These are phyloP conservation scores for Verticillium nubilum DNA, from an alignment of 2,329 filamentous ascomycete species.

Conservation along the genomic window DNA sequence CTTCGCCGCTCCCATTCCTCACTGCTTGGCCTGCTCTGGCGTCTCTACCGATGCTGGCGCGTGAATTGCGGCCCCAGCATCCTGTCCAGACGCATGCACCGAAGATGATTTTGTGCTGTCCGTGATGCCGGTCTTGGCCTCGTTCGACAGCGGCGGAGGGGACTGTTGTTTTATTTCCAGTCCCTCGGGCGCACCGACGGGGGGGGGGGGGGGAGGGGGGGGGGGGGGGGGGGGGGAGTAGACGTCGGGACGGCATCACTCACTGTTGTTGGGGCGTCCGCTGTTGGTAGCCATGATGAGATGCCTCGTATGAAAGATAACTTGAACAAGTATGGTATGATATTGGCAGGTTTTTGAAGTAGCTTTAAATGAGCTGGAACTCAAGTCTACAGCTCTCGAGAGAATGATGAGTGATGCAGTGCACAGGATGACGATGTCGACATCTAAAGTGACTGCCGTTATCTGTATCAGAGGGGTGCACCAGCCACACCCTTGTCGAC, in stretches of 20 bases:
- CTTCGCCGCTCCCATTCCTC: not conserved
- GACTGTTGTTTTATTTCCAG: slow-evolving; percentile 26
- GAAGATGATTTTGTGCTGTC: slow-evolving; percentile 17
- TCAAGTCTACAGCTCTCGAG: too few species aligned
- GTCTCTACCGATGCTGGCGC: slow-evolving; percentile 43
- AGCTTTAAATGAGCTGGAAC: too few species aligned
- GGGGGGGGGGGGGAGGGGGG: too few species aligned
- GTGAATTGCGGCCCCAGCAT: slow-evolving; percentile 22
- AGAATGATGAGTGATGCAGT: slow-evolving; percentile 27
- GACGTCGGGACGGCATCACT: slow-evolving; percentile 12
- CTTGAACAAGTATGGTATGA: too few species aligned
- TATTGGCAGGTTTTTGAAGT: too few species aligned
- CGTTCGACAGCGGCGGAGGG: slow-evolving; percentile 33
- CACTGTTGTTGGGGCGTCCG: slow-evolving; percentile 41
- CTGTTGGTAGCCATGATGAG: slow-evolving; percentile 54
- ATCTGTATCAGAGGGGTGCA: not conserved
- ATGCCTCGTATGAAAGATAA: too few species aligned
- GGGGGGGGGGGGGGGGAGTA: too few species aligned
- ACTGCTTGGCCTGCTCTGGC: slow-evolving; percentile 50
- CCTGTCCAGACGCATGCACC: slow-evolving; percentile 30
- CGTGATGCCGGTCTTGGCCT: slow-evolving; percentile 34
- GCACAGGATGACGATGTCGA: slow-evolving; percentile 32
- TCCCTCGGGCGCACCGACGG: slow-evolving; percentile 38
- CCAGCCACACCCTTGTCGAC: not conserved
- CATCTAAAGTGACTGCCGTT: slow-evolving; percentile 18